Base-by-base conservation (phyloP, 108 stramenopile species). In the Pinguiococcus pyrenoidosus region DNA sequence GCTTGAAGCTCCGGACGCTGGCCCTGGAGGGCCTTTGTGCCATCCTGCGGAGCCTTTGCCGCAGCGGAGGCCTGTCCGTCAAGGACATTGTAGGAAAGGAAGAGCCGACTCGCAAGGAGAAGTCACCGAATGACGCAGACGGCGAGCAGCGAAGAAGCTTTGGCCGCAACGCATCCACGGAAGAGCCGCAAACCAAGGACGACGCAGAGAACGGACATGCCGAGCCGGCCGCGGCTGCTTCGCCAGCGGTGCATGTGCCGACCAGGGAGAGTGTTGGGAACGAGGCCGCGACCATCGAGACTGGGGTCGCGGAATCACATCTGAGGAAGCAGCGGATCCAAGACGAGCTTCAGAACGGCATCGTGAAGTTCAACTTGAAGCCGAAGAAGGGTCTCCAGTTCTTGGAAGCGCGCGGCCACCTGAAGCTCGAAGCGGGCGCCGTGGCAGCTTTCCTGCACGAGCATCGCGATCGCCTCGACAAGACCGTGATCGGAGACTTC, bases 401-500 rank as follows among this genome's bases (percentile, higher is more conserved):
- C 62, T 78, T 92, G 13, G 75, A 63, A 24, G 59, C 82, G 46
- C 62, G 77, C 49, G 92, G 92, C 38, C 82, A 82, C 57, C 54
- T 96, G 28, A 73, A 80, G 34, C 56, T 71, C 24, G 83, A 81
- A 44, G 85, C 91, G 1, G 64, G 46, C 1, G 85, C 79, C 42
- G 91, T 96, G 21, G 96, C 92, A 0, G 38, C 59, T 29, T 92
- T 77, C 47, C 57, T 98, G 39, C 51, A 79, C n/a, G 59, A 80
- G 25, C 70, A 84, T 53, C 78, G 83, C 37, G 91, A 93, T 56
- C 47, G 48, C 23, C 79, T 98, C 14, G 89, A 95, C 46, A 98
- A 98, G 73, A 90, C 92, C 37, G 76, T 75, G 54, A 91, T 93
- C 51, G 96, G 96, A 42, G 96, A 94, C 37, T 93, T 75, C 57